Conservation (phyloP, 805 yeast species). For the Starmera quercuum region DNA sequence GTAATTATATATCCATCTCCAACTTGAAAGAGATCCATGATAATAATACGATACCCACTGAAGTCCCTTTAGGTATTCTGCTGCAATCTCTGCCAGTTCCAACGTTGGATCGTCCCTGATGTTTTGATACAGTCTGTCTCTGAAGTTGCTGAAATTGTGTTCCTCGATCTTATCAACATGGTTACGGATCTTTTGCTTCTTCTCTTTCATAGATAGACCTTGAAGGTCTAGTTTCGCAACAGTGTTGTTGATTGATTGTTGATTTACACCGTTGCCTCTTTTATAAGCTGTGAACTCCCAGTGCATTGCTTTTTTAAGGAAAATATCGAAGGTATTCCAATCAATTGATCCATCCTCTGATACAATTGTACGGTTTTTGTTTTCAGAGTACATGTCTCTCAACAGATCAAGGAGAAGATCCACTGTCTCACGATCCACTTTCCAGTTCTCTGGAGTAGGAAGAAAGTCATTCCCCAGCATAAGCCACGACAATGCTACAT, state of each 20-base stretch:
- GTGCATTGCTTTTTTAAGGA: conserved; percentile 52
- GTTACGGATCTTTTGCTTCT: conserved; percentile 38
- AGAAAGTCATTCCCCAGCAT: conserved; percentile 95
- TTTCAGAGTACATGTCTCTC: conserved; percentile 59
- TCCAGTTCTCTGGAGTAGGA: conserved; percentile 84
- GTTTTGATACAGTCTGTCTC: conserved; percentile 60
- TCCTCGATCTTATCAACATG: conserved; percentile 50
- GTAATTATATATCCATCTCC: conserved; percentile 82
- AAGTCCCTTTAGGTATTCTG: conserved; percentile 79
- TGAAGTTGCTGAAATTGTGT: conserved; percentile 66
- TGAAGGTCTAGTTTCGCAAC: conserved; percentile 1
- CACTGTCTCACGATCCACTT: conserved; percentile 80
- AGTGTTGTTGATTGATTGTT: not conserved
- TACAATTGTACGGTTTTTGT: conserved; percentile 24
- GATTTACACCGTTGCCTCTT: not conserved
- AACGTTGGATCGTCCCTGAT: conserved; percentile 45
- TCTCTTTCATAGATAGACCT: conserved; percentile 35
- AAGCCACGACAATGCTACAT: conserved; percentile 58
- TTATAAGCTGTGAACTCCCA: conserved; percentile 2
- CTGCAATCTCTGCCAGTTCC: conserved; percentile 46
- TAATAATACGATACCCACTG: conserved; percentile 93
- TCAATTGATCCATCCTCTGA: conserved; percentile 63
- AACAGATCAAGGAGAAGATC: conserved; percentile 71
- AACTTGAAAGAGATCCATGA: conserved; percentile 73
- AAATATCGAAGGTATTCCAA: conserved; percentile 66